A percentile compares a stretch with the other conserved stretches of the same genome.
phyloP scores from a whole-genome alignment of 140 eudicot species.

The Oenanthe javanica region DNA sequence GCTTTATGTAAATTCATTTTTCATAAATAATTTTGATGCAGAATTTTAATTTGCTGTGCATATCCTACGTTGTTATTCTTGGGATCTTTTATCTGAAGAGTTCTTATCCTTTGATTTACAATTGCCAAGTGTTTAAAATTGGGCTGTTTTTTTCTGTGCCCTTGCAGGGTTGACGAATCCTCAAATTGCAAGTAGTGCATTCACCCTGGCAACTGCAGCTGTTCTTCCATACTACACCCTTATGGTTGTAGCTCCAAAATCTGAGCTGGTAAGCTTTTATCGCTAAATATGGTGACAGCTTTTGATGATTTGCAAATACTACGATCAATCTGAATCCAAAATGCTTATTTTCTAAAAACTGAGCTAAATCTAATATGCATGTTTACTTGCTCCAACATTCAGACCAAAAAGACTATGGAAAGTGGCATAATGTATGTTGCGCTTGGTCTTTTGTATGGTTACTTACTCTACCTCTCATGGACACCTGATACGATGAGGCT shows the following conservation, averaged over 20 bases:
- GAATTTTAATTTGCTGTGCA: not conserved
- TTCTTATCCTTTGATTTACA: not conserved
- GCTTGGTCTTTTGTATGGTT: conserved; percentile 67
- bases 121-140: not conserved
- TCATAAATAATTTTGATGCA: not conserved
- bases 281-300: not conserved
- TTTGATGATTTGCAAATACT: not conserved
- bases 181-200: conserved; percentile 60
- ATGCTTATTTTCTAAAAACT: not conserved
- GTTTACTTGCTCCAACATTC: conserved; percentile 17
- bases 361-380: not conserved
- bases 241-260: conserved; percentile 87
- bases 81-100: not conserved
- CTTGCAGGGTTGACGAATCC: conserved; percentile 50
- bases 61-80: not conserved
- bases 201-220: conserved; percentile 78
- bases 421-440: conserved; percentile 63
- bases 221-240: conserved; percentile 91
- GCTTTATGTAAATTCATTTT: conserved; percentile 57
- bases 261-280: conserved; percentile 51
- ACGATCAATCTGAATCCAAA: not conserved
- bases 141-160: not conserved
- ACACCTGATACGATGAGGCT: conserved; percentile 77
- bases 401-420: conserved; percentile 69
- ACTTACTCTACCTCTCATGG: conserved; percentile 84